phyloP scores from a whole-genome alignment of 129 eudicot genomes.

The Cynara cardunculus region DNA sequence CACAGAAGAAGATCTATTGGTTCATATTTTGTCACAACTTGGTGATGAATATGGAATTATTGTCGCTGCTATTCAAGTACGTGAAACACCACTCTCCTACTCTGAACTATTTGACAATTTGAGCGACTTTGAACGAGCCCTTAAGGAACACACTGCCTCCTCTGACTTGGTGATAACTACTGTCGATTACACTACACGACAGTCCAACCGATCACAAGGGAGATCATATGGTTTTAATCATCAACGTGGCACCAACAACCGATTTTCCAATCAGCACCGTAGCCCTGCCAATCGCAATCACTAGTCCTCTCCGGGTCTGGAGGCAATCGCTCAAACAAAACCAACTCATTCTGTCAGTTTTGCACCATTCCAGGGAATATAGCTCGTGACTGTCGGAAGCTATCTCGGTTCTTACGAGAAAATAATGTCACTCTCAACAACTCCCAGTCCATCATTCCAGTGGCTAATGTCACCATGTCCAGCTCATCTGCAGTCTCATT shows the following conservation, averaged over 20 bases:
- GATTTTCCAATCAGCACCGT: too few species aligned
- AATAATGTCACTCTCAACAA: not conserved
- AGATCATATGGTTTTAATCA: too few species aligned
- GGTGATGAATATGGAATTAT: not conserved
- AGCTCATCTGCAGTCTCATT: too few species aligned
- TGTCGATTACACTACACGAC: not conserved
- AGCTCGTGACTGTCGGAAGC: not conserved
- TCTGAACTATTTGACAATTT: not conserved
- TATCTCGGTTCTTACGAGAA: not conserved
- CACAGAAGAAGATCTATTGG: too few species aligned
- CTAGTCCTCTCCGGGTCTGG: too few species aligned
- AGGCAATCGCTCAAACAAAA: too few species aligned
- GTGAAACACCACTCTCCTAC: not conserved
- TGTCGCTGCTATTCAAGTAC: not conserved
- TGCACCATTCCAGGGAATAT: not conserved
- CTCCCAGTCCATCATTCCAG: not conserved
- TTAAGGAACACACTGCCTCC: not conserved
- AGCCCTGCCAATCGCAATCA: too few species aligned
- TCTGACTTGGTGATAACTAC: not conserved
- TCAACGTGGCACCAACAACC: too few species aligned
- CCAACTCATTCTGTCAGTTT: not conserved
- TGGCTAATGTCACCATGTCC: slow-evolving; percentile 1
- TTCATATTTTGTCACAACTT: not conserved
- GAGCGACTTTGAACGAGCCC: not conserved
- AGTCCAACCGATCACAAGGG: too few species aligned